Base-by-base conservation (phyloP, 2,329 filamentous ascomycete genomes). In the Fusarium sacchari region DNA sequence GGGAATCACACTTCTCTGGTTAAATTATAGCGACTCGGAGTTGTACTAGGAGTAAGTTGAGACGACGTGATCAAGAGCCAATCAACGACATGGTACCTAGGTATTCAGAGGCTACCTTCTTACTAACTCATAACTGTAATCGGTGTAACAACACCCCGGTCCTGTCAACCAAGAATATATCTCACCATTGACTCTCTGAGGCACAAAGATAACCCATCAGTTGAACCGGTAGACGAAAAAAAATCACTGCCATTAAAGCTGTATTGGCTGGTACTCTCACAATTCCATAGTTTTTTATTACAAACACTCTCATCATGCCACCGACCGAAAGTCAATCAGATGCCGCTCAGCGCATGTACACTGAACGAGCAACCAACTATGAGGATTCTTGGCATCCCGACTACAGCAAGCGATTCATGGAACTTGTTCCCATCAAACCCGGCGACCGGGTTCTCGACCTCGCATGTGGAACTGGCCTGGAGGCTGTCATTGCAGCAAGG, bases 391-490 rank as follows among this genome's bases (percentile, higher is more conserved):
- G 81, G 79, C 80, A 82, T 62, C 78, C 79, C 0, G 74, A 71
- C 7, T 82, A 79, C 58, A 79, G 77, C n/a, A 67, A 60, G 30
- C 75, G 80, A 17, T 79, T 83, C 65, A 77, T 81, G 67, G 63
- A 71, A 12, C 34, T 80, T 18, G 72, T 75, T 7, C 66, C 76
- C 11, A 47, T 81, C 22, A 60, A 66, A 20, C 52, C 74, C 1
- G 77, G 79, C n/a, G 66, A 81, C 43, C 72, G 65, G 28, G 67
- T 82, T 30, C 78, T 82, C 7, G 71, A 76, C 37, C 77, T 81
- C n/a, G 79, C 76, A 36, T 82, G 81, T 64, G 81, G 81, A n/a
- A 82, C 81, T 17, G 81, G 80, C 10, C 71, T 82, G 7, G 80
- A 81, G 26, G 72, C 76, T 13, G 77, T 79, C 57, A 71, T 78